These are phyloP conservation scores for Grosmannia clavigera DNA, from an alignment of 2,329 filamentous ascomycete genomes.

Conservation along the genomic window DNA sequence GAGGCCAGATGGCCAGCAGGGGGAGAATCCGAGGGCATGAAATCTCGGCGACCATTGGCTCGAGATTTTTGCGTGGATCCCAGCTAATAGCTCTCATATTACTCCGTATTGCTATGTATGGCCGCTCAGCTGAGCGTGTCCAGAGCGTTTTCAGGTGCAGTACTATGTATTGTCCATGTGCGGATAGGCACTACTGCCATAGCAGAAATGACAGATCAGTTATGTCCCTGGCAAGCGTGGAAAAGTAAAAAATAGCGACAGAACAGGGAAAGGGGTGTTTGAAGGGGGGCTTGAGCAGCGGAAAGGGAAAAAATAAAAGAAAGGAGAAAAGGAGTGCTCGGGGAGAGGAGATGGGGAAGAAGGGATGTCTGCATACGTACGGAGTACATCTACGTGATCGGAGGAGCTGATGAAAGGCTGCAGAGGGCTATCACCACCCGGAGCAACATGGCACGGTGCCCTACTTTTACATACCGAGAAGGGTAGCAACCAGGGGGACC, in stretches of 20 bases:
- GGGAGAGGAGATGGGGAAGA: neutral
- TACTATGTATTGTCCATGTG: neutral
- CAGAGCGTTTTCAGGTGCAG: neutral
- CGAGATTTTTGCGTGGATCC: neutral
- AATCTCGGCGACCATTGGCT: neutral
- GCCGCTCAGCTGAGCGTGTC: neutral
- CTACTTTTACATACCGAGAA: too few species aligned
- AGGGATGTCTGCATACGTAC: too few species aligned
- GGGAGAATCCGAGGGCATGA: neutral
- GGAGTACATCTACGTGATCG: too few species aligned
- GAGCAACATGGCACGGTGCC: too few species aligned
- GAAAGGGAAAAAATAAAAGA: neutral
- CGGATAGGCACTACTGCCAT: neutral
- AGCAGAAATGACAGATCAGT: neutral
- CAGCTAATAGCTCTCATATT: neutral
- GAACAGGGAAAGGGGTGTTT: neutral
- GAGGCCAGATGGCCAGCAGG: neutral
- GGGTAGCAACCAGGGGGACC: too few species aligned
- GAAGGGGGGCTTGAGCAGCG: neutral
- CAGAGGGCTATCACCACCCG: too few species aligned
- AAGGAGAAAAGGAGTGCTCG: neutral
- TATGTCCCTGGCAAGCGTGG: neutral
- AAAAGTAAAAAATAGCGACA: neutral
- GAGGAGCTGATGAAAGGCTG: too few species aligned
- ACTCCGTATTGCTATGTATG: too few species aligned